Percentiles rank a stretch among this genome's conserved stretches.
Evolutionary conservation across 345 rosid genomes (phyloP).

Genomic region (Salix viminalis): DNA sequence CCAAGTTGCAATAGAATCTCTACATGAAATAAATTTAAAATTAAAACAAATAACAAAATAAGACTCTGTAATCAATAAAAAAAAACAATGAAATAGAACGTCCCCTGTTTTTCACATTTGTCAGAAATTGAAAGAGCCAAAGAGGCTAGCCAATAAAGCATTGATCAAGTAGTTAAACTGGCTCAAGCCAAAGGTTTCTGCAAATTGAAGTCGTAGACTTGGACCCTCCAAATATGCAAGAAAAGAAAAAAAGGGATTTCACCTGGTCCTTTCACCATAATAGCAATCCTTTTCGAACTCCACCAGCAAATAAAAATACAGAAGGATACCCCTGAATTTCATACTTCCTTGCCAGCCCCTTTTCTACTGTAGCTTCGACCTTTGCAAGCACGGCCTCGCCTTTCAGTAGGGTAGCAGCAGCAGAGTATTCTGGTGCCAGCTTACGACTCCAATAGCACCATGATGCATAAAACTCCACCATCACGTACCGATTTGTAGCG

Average conservation of each 20-base stretch:
- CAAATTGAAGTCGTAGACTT: no score
- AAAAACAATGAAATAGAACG: not conserved
- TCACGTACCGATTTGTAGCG: constrained; percentile 25
- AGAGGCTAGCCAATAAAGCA: no score
- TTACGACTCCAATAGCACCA: constrained; percentile 41
- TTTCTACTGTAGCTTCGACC: constrained; percentile 34
- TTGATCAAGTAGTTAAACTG: no score
- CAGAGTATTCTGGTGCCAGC: constrained; percentile 42
- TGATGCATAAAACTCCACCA: constrained; percentile 47
- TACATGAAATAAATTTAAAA: not conserved
- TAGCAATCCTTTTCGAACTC: constrained; percentile 1
- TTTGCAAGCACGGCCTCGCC: constrained; percentile 46
- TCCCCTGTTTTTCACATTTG: not conserved
- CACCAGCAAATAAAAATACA: constrained; percentile 16
- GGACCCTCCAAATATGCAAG: no score
- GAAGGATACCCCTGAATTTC: constrained; percentile 15
- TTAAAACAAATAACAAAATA: no score
- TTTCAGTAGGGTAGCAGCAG: constrained; percentile 44
- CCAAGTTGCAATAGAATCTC: constrained; percentile 5
- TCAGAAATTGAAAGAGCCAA: not conserved
- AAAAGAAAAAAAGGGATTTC: not conserved
- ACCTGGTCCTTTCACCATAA: constrained; percentile 18
- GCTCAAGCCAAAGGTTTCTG: no score
- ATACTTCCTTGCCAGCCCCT: not conserved
- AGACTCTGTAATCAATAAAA: not conserved